Conservation (phyloP, 1,284 basidiomycete genomes). For the Rhodotorula glutinis region DNA sequence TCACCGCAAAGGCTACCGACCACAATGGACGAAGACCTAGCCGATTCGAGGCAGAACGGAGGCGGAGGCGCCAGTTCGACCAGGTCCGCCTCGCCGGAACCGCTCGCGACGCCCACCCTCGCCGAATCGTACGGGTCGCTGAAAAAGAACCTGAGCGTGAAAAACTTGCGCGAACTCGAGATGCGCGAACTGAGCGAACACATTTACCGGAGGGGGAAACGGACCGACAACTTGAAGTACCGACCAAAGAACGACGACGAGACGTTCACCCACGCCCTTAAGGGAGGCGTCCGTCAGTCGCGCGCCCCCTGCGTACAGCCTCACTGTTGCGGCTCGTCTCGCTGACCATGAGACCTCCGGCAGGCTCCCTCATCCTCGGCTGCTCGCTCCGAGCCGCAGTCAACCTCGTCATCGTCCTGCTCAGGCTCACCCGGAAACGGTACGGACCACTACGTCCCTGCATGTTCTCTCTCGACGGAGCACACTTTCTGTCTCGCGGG, state of each 20-base stretch:
- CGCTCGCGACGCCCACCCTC: constrained; percentile 40
- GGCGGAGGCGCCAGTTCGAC: neutral
- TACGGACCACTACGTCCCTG: too few species aligned
- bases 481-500: too few species aligned
- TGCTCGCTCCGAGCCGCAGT: constrained; percentile 75
- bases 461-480: neutral
- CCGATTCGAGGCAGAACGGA: neutral
- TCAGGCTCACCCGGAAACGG: constrained; percentile 63
- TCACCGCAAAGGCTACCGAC: too few species aligned
- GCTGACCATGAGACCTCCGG: too few species aligned
- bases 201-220: constrained; percentile 62
- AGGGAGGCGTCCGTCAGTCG: constrained; percentile 70
- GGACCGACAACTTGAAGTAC: constrained; percentile 54
- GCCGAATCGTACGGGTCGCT: constrained; percentile 34
- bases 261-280: constrained; percentile 68
- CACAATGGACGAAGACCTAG: neutral
- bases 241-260: constrained; percentile 66
- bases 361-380: constrained; percentile 73
- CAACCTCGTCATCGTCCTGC: constrained; percentile 69
- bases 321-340: too few species aligned
- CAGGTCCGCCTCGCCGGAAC: constrained; percentile 27
- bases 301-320: too few species aligned
- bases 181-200: constrained; percentile 62
- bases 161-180: constrained; percentile 36
- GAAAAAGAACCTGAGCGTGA: constrained; percentile 37